Conservation (phyloP, 306 rosid genomes). For the Castanea crenata region DNA sequence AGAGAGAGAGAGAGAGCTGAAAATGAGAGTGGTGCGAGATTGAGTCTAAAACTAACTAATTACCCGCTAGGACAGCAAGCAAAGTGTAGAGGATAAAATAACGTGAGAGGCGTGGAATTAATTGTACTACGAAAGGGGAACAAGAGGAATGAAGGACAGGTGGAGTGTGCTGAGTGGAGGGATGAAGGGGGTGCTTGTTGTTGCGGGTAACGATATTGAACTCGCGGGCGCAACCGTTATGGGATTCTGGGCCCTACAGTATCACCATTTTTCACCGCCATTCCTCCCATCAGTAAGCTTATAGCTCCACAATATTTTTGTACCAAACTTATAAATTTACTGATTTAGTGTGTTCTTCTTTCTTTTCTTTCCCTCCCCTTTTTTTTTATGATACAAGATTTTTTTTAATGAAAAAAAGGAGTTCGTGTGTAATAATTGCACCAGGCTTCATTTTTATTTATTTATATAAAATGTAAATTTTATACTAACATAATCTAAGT, state of each 20-base stretch:
- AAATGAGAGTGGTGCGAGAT: not conserved
- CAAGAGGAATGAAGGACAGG: not conserved
- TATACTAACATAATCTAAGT: fast-evolving
- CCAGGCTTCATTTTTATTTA: no score
- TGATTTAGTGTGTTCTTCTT: no score
- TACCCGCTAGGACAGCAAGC: slow-evolving; percentile 4
- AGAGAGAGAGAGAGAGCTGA: not conserved
- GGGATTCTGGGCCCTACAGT: not conserved
- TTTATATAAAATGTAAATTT: no score
- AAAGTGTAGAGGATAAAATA: not conserved
- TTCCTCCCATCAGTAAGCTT: not conserved
- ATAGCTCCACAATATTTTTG: no score
- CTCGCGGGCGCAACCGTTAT: not conserved
- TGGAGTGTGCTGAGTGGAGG: not conserved
- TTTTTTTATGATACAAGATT: no score
- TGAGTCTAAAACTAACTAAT: slow-evolving; percentile 6
- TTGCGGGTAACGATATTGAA: not conserved
- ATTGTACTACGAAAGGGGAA: not conserved
- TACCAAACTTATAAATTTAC: no score
- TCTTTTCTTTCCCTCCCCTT: fast-evolving
- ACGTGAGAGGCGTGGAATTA: not conserved
- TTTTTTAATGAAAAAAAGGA: no score
- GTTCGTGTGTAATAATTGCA: no score
- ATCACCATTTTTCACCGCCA: not conserved
- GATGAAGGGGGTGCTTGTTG: not conserved